Base-by-base conservation (phyloP, 2,329 filamentous ascomycete genomes). In the Harringtonia lauricola region DNA sequence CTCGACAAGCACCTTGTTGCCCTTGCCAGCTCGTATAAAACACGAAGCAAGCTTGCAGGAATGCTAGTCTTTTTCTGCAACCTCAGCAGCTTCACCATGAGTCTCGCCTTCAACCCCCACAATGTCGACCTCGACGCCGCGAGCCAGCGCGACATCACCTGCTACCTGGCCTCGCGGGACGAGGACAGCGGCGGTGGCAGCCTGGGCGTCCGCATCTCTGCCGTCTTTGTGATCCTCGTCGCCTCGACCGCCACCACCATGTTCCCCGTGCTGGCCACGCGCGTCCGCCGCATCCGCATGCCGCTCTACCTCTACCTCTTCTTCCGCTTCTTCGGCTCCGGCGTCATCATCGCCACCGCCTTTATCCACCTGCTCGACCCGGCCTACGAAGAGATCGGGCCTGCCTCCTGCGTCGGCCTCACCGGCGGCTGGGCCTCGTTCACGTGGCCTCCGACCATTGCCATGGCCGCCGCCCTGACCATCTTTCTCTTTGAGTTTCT, bases 401-500 rank as follows among this genome's bases (percentile, higher is more conserved):
- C 63, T 0, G 52, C 51, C 1, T 59, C 59, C 6, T 66, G 64
- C 42, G 61, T 66, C 8, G 64, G 63, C 28, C 51, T 73, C 61
- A 75, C 72, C 0, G 70, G 66, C 1, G 60, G 63, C 68, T 95
- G 31, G 73, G 67, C 34, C 7, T 59, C 63, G 6, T 95, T 95
- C 62, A 75, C 81, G 33, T 95, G 87, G 86, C 81, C 84, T 0
- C 81, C 89, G 55, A 86, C 79, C 18, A 94, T 95, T 49, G 76
- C 77, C 28, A 70, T 95, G 12, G 90, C 94, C 78, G 87, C 87
- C 13, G 75, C 95, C 49, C 83, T 95, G 56, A 66, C 81, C 49
- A 84, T 95, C 68, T 95, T 95, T 64, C 83, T 94, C 51, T 71
- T 95, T 46, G 90, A 95, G 60, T 68, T 95, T 46, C 72, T 94